Conservation (phyloP, 2,329 filamentous ascomycete species). For the Xylariaceae sp. region DNA sequence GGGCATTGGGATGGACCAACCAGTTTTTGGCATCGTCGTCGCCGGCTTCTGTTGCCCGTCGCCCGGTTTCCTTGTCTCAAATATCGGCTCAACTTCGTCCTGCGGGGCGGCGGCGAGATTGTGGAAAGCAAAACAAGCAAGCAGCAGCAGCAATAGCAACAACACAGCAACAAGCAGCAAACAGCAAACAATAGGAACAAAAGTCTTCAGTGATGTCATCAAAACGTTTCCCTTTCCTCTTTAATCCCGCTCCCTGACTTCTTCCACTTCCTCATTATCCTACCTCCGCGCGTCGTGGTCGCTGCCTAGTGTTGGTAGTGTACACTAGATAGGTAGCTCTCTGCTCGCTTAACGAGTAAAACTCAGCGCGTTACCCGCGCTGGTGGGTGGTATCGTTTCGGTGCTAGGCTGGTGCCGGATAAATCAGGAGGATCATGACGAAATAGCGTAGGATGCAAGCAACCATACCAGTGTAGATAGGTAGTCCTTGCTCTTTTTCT, state of each 20-base stretch:
- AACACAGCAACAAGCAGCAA: not conserved
- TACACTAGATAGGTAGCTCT: too few species aligned
- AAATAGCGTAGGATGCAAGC: not conserved
- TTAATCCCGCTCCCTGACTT: not conserved
- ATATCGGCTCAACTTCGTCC: not conserved
- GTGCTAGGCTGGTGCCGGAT: not conserved
- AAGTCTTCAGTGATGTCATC: not conserved
- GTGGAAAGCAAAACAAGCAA: not conserved
- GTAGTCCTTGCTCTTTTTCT: too few species aligned
- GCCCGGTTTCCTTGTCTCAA: not conserved
- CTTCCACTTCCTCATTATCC: not conserved
- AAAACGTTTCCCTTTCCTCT: not conserved
- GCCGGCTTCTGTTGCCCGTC: not conserved
- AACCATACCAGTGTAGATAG: not conserved
- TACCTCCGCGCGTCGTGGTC: not conserved
- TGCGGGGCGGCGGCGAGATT: not conserved
- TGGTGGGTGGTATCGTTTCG: not conserved
- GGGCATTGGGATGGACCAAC: slow-evolving; percentile 7
- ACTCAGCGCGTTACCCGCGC: not conserved
- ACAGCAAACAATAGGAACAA: not conserved
- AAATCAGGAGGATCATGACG: not conserved
- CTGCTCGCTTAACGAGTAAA: not conserved
- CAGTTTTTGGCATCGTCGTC: not conserved
- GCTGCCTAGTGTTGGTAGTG: not conserved
- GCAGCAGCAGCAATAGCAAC: not conserved